These are phyloP conservation scores for Sporothrix dimorphospora DNA, from an alignment of 2,329 filamentous ascomycete species.

Conservation along the genomic window DNA sequence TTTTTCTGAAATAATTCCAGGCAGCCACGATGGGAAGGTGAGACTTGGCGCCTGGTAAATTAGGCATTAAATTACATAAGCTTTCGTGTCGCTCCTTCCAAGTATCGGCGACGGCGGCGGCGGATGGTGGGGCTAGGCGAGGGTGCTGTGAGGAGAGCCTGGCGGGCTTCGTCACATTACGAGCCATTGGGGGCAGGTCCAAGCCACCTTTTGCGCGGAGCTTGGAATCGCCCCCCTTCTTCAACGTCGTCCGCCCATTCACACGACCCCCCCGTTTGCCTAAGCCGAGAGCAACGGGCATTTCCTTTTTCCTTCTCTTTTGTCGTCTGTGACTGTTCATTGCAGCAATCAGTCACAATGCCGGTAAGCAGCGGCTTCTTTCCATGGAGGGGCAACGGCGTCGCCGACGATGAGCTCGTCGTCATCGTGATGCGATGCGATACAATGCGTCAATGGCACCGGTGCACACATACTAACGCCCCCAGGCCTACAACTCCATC, in stretches of 20 bases:
- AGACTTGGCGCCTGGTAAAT: not conserved
- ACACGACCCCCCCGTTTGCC: slow-evolving; percentile 14
- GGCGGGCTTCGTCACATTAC: slow-evolving; percentile 10
- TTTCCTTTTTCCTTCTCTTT: not conserved
- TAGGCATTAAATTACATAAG: slow-evolving; percentile 20
- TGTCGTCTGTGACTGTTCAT: slow-evolving; percentile 7
- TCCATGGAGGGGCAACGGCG: not conserved
- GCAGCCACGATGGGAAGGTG: not conserved
- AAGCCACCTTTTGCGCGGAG: slow-evolving; percentile 17
- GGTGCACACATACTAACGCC: not conserved
- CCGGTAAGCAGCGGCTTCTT: slow-evolving; percentile 14
- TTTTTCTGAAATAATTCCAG: not conserved
- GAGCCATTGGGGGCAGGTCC: slow-evolving; percentile 17
- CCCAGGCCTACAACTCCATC: slow-evolving; percentile 94
- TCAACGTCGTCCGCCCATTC: not conserved
- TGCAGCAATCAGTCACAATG: slow-evolving; percentile 20
- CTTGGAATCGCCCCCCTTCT: slow-evolving; percentile 21
- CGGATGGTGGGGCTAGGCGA: slow-evolving; percentile 21
- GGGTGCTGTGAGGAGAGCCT: not conserved
- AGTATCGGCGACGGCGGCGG: not conserved
- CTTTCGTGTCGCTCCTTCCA: not conserved
- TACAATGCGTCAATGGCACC: not conserved
- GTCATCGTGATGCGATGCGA: not conserved
- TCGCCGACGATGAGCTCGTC: not conserved
- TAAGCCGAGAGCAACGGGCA: not conserved